Conservation (phyloP, 2,329 filamentous ascomycete genomes). For the Parascedosporium putredinis region DNA sequence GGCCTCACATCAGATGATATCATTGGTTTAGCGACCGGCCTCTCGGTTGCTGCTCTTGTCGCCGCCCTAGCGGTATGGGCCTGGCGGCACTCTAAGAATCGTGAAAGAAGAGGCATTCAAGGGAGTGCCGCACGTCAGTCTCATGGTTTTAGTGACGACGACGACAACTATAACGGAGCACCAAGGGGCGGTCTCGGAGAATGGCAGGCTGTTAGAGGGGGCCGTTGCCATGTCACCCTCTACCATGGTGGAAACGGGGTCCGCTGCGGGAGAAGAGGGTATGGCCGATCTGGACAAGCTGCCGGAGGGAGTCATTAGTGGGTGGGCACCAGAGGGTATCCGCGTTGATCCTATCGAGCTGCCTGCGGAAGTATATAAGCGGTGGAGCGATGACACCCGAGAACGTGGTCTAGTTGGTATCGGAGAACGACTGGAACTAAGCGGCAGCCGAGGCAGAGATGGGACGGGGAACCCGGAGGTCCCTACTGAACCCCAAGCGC, state of each 20-base stretch:
- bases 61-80: not conserved
- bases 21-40: constrained; percentile 8
- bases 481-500: no score
- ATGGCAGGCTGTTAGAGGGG: not conserved
- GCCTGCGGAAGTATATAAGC: not conserved
- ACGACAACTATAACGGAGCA: not conserved
- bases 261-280: not conserved
- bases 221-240: not conserved
- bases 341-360: not conserved
- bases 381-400: not conserved
- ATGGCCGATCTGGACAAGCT: constrained; percentile 3
- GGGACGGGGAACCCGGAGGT: not conserved
- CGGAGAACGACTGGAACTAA: constrained; percentile 16
- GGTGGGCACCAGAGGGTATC: not conserved
- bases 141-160: no score
- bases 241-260: not conserved
- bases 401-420: constrained; percentile 17
- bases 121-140: not conserved
- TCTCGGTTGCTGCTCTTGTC: constrained; percentile 3
- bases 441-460: not conserved
- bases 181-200: not conserved
- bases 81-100: constrained; percentile 3
- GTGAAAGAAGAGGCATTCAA: not conserved
- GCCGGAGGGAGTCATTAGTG: constrained; percentile 4
- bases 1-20: constrained; percentile 3